Conservation (phyloP, 2,329 filamentous ascomycete species). For the Neonectria neomacrospora region DNA sequence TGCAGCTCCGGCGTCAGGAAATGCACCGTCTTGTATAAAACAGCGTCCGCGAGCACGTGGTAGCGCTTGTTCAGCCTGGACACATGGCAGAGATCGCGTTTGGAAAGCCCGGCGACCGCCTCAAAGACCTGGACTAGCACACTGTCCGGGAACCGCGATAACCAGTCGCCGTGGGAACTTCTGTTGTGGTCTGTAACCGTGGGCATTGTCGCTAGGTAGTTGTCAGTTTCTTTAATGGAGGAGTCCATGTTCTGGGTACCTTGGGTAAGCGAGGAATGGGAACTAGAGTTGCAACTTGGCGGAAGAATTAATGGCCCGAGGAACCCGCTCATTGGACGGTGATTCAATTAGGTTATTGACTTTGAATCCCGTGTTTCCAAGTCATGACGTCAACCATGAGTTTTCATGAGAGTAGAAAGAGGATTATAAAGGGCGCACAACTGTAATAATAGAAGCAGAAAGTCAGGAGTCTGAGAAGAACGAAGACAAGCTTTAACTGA, state of each 20-base stretch:
- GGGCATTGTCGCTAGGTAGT: neutral
- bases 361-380: neutral
- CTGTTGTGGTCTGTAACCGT: neutral
- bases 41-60: conserved; percentile 58
- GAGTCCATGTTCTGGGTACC: neutral
- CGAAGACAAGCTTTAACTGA: neutral
- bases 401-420: neutral
- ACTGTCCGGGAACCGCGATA: neutral
- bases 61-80: conserved; percentile 56
- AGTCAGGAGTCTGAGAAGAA: neutral
- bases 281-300: neutral
- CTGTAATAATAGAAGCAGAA: neutral
- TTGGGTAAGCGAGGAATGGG: neutral
- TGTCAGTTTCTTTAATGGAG: neutral
- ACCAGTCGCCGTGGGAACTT: neutral
- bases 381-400: neutral
- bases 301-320: neutral
- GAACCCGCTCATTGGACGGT: neutral
- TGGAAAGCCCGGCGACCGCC: conserved; percentile 48
- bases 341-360: too few species aligned
- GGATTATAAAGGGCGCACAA: too few species aligned
- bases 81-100: conserved; percentile 56
- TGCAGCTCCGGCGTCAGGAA: conserved; percentile 61
- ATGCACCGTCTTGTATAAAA: conserved; percentile 59
- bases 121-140: conserved; percentile 39